phyloP scores from a whole-genome alignment of 306 rosid species.

The Luffa aegyptiaca region DNA sequence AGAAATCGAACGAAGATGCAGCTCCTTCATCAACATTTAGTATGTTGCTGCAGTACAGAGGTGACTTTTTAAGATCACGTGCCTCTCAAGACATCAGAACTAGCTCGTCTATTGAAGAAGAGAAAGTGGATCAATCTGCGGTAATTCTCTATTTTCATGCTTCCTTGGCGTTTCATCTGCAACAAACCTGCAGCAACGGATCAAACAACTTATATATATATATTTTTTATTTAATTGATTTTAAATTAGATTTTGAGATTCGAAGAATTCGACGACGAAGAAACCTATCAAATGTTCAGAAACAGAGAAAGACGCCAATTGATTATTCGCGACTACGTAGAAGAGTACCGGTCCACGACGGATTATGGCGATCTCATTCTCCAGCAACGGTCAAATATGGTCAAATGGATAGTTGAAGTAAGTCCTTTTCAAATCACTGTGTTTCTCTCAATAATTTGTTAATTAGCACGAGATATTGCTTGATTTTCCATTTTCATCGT shows the following conservation, averaged over 20 bases:
- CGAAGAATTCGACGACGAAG: constrained; percentile 59
- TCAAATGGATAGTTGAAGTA: constrained; percentile 80
- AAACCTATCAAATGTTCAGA: constrained; percentile 56
- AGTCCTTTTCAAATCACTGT: background rate
- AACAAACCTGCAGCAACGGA: background rate
- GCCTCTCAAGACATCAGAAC: constrained; percentile 10
- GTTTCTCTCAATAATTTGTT: background rate
- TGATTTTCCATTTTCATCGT: background rate
- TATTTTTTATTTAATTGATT: background rate
- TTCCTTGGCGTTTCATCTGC: background rate
- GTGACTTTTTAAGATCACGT: constrained; percentile 31
- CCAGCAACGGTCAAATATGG: constrained; percentile 54
- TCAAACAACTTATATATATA: background rate
- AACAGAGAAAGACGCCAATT: constrained; percentile 48
- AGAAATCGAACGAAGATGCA: constrained; percentile 47
- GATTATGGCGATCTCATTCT: constrained; percentile 47
- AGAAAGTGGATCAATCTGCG: constrained; percentile 20
- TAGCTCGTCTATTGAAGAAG: constrained; percentile 22
- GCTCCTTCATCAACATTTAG: constrained; percentile 53
- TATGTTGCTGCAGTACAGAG: constrained; percentile 44
- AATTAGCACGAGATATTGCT: background rate
- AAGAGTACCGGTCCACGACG: constrained; percentile 35
- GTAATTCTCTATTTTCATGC: constrained; percentile 20
- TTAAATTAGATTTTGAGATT: constrained; percentile 37
- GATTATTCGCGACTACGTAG: constrained; percentile 35